Base-by-base conservation (phyloP, 345 rosid species). In the Salix koriyanagi region DNA sequence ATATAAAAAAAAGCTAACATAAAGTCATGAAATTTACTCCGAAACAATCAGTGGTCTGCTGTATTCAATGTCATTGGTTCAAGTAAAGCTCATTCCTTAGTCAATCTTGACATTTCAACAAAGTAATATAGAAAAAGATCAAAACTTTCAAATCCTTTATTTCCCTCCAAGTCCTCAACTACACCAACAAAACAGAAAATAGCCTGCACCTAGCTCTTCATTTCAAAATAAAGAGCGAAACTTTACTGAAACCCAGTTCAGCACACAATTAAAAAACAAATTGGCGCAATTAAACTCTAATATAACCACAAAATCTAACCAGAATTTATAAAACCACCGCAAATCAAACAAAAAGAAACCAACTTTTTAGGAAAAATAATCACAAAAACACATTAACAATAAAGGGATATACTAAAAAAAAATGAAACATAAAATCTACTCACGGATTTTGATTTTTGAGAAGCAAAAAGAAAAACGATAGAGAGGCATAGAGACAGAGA, bases 381-480 rank as follows among this genome's bases (percentile, higher is more conserved):
- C 25, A 23, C 64, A 58, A 58, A 41, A 28, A 37, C 64, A 3
- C 2, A 67, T 41, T 16, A 10, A n/a, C 0, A 14, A 69, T 60
- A 64, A 30, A 28, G 6, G 70, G 62, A n/a, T 58, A 34, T 34
- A 41, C 44, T 13, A 41, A 2, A 11, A 41, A 39, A 30, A 10
- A 12, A 46, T 14, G 15, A 44, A 36, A 76, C 9, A n/a, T 8
- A 10, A 39, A 71, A 21, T 12, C 2, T 42, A 36, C 88, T 77
- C 75, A 83, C 86, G n/a, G 74, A 74, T 36, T 21, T 4, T 8
- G 15, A 34, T 21, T 36, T 21, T 2, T 8, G 15, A 34, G 25
- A 60, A 67, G 67, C 13, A 76, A 58, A 25, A 34, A 52, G 23
- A 32, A 48, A 34, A 41, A 15, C 19, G 75, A 70, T 32, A 14